phyloP scores from a whole-genome alignment of 768 basidiomycete species.

The Tricholoma bakamatsutake region DNA sequence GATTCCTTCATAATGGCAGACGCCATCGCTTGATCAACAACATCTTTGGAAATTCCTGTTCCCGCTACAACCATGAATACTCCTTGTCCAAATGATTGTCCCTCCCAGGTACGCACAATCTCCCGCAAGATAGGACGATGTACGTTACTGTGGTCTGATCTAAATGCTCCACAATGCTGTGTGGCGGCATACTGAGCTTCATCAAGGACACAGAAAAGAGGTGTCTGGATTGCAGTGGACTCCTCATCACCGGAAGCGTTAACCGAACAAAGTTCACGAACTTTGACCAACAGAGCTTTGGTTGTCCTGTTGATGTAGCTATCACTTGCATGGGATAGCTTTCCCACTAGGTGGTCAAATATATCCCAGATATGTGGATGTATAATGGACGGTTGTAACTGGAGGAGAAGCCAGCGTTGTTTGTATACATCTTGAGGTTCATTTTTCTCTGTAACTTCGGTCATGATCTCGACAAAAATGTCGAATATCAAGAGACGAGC shows the following conservation, averaged over 20 bases:
- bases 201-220: constrained; percentile 40
- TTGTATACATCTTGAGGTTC: constrained; percentile 20
- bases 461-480: constrained; percentile 30
- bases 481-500: constrained; percentile 36
- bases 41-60: constrained; percentile 40
- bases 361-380: constrained; percentile 34
- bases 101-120: constrained; percentile 36
- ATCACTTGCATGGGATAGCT: constrained; percentile 28
- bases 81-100: constrained; percentile 31
- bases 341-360: constrained; percentile 32
- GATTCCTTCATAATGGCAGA: constrained; percentile 44
- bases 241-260: background rate
- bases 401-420: constrained; percentile 36
- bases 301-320: constrained; percentile 30
- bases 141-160: constrained; percentile 27
- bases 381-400: constrained; percentile 33
- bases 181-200: constrained; percentile 41
- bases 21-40: constrained; percentile 39
- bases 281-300: constrained; percentile 24
- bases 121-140: constrained; percentile 37
- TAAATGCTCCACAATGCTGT: constrained; percentile 31
- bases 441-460: constrained; percentile 4
- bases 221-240: constrained; percentile 18
- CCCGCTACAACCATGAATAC: constrained; percentile 41
- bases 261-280: constrained; percentile 22